Base-by-base conservation (phyloP, 2,329 filamentous ascomycete genomes). In the Fusarium sp. region DNA sequence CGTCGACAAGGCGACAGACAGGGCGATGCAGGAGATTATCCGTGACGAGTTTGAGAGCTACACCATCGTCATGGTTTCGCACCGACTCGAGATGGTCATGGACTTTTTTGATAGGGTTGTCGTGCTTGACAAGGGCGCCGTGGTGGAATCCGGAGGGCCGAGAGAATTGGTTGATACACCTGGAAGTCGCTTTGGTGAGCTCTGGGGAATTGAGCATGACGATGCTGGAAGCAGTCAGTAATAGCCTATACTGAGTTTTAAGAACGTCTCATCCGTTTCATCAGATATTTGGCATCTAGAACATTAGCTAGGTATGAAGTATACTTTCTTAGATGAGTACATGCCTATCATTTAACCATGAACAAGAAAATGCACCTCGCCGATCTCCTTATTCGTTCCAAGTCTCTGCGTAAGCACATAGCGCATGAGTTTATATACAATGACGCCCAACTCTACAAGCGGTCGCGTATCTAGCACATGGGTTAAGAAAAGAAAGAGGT, bases 1-100 rank as follows among this genome's bases (percentile, higher is more conserved):
- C 27, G 84, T 86, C 2, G 85, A 87, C 57, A 71, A 79, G 29
- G 80, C 80, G 1, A 86, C 85, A 2, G 85, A 87, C 36, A 78
- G 82, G 29, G 69, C 72, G 8, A 86, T 86, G 84, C 83, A 84
- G 74, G 77, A 79, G 56, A 82, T 86, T 1, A 85, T 86, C 31
- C 69, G 77, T 6, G 56, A 77, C 2, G 84, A 86, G 68, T 86
- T 87, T 70, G 74, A 66, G 6, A 73, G 63, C 5, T 85, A 84
- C 69, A 94, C 92, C 0, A 87, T 94, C 13, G 74, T 88, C 40
- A 86, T 85, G 80, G 83, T 87, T 2, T 84, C 83, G 18, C 86
- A 88, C 67, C 80, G 85, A 8, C 75, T 88, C 16, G 83, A 85
- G 13, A 88, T 88, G 65, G 88, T 91, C 16, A 81, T 88, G 69